Evolutionary conservation across 176 grass and related monocot species (phyloP), one percentile per base, ranked within the genome.

Genomic region (Puya raimondii): DNA sequence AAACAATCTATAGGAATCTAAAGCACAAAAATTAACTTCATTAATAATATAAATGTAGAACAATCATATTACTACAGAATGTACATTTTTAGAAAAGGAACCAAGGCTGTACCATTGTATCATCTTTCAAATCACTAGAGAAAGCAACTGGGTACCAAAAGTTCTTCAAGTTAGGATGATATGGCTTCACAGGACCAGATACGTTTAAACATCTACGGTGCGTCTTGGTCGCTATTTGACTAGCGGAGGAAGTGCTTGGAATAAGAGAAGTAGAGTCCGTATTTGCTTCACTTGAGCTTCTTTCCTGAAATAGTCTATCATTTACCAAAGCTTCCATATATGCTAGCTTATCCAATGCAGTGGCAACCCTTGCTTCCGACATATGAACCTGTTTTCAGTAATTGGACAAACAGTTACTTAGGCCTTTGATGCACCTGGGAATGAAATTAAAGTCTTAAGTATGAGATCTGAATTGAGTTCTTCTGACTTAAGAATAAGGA

Each of bases 61-160:
- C 9, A 2, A 61, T 21, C 8, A 61, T 10, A 61, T 18, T 5
- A 18, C 14, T 22, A 20, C 21, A 61, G 56, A 10, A 61, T 22
- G 10, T 61, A 0, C 21, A 9, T 61, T 61, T 61, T 20, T 13
- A 48, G 20, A 22, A 59, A 66, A 63, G 16, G 47, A 27, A 48
- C 0, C n/a, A 69, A 51, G 68, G 15, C 1, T 64, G 70, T 84
- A 99, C 94, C 94, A 99, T 93, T 2, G 81, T 99, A 69, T 90
- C 94, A 48, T 93, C 94, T 59, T 99, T 99, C 13, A 99, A 75
- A 18, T 99, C 94, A 70, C 50, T 88, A 51, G 94, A 88, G 61
- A 99, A 99, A 70, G 89, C 89, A 75, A 99, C 77, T 12, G 94
- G 94, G 78, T 99, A 99, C 94, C 94, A 99, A 63, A 93, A 99